Percentiles rank a stretch among this genome's conserved stretches.
phyloP scores from a whole-genome alignment of 768 basidiomycete genomes.

The Termitomyces sp. region DNA sequence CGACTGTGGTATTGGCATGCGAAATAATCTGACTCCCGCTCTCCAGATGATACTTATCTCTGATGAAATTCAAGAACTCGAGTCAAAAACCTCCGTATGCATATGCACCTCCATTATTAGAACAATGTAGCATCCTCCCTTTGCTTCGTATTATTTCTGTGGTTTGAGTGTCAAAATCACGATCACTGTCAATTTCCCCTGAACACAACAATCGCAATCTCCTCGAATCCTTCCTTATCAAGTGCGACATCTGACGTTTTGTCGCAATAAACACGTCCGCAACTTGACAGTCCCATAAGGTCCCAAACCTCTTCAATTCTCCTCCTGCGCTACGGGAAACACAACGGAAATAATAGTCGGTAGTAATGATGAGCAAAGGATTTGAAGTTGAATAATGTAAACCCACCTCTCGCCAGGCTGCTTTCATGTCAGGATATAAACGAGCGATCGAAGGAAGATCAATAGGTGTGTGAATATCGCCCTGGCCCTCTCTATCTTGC shows the following conservation, averaged over 20 bases:
- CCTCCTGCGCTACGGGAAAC: slow-evolving; percentile 18
- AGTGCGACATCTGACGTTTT: neutral
- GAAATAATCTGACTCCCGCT: no score
- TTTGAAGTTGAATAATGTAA: neutral
- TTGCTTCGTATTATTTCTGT: neutral
- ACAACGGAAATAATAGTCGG: neutral
- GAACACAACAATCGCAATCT: neutral
- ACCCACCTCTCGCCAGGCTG: slow-evolving; percentile 14
- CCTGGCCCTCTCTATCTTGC: neutral
- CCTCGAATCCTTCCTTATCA: neutral
- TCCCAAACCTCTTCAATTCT: slow-evolving; percentile 17
- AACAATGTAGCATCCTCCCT: neutral
- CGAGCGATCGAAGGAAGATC: slow-evolving; percentile 7
- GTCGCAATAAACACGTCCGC: slow-evolving; percentile 21
- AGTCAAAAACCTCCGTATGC: no score
- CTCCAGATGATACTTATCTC: neutral
- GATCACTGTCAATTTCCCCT: neutral
- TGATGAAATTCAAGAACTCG: neutral
- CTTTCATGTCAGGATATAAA: slow-evolving; percentile 10
- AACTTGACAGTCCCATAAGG: slow-evolving; percentile 18
- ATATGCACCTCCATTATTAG: neutral
- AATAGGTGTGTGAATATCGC: neutral
- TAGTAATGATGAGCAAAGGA: neutral
- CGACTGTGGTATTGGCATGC: no score
- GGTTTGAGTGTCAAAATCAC: neutral